Percentiles rank a stretch among this genome's conserved stretches.
Conservation (phyloP, 73 alveolate genomes). For the Symbiodinium pilosum region DNA sequence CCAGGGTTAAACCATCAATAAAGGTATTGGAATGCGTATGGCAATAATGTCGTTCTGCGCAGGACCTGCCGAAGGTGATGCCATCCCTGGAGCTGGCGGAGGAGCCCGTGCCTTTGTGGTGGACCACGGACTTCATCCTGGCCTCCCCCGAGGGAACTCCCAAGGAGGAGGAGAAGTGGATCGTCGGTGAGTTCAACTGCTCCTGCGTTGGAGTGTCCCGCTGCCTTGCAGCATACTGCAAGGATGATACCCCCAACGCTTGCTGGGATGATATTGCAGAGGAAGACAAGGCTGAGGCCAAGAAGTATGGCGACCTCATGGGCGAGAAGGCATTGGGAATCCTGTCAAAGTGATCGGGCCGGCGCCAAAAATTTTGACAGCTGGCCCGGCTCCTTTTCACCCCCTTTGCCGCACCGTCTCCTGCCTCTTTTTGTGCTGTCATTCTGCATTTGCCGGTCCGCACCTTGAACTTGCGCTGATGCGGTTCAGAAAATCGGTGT, state of each 20-base stretch:
- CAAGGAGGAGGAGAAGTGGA: slow-evolving; percentile 41
- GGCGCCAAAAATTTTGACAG: no score
- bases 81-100: slow-evolving; percentile 45
- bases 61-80: slow-evolving; percentile 76
- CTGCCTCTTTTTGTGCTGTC: no score
- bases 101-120: slow-evolving; percentile 51
- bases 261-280: slow-evolving; percentile 55
- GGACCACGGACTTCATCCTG: slow-evolving; percentile 33
- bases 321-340: neutral
- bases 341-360: no score
- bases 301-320: neutral
- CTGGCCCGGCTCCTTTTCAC: no score
- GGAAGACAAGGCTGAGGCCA: slow-evolving; percentile 48
- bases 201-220: slow-evolving; percentile 70
- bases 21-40: neutral
- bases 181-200: slow-evolving; percentile 34
- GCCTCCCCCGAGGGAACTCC: neutral
- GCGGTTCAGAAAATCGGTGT: no score
- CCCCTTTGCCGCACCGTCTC: no score
- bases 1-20: no score
- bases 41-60: neutral
- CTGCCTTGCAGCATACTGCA: slow-evolving; percentile 95
- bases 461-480: no score
- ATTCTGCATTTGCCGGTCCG: no score
- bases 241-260: slow-evolving; percentile 77